phyloP scores from a whole-genome alignment of 2,329 filamentous ascomycete genomes.

The Phoma sp. region DNA sequence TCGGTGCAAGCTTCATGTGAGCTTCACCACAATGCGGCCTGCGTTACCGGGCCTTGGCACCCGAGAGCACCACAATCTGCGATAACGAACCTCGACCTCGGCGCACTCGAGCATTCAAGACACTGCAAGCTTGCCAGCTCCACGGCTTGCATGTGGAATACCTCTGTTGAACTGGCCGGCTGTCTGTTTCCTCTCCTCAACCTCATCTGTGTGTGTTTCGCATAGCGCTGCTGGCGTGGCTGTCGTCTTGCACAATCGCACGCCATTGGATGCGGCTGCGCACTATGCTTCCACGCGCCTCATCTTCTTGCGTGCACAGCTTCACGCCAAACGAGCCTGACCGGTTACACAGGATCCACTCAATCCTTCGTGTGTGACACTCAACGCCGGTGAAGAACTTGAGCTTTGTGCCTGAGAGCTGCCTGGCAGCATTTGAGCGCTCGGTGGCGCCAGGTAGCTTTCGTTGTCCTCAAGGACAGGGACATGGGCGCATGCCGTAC shows the following conservation, averaged over 20 bases:
- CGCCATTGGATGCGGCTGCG: constrained; percentile 24
- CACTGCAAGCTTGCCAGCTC: no score
- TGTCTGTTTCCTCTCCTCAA: no score
- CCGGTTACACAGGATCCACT: constrained; percentile 33
- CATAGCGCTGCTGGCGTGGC: neutral
- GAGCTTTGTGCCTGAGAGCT: constrained; percentile 3
- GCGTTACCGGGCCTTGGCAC: constrained; percentile 17
- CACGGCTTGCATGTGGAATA: no score
- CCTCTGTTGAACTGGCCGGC: no score
- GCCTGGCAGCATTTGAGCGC: constrained; percentile 8
- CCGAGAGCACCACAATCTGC: neutral
- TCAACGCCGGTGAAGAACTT: constrained; percentile 31
- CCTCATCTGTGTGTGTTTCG: no score
- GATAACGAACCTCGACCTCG: constrained; percentile 7
- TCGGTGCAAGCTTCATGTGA: constrained; percentile 14
- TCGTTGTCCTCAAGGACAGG: constrained; percentile 4
- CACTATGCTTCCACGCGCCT: constrained; percentile 25
- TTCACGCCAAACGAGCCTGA: constrained; percentile 25
- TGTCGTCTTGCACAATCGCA: constrained; percentile 19
- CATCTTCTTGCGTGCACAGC: constrained; percentile 14
- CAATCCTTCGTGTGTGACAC: constrained; percentile 24
- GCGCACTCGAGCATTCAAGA: no score
- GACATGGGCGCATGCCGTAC: constrained; percentile 17
- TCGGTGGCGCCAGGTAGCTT: constrained; percentile 18
- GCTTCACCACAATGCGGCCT: constrained; percentile 22